Evolutionary conservation across 176 grass and related monocot genomes (phyloP), one percentile per base, ranked within the genome.

Genomic region (Cenchrus americanus): DNA sequence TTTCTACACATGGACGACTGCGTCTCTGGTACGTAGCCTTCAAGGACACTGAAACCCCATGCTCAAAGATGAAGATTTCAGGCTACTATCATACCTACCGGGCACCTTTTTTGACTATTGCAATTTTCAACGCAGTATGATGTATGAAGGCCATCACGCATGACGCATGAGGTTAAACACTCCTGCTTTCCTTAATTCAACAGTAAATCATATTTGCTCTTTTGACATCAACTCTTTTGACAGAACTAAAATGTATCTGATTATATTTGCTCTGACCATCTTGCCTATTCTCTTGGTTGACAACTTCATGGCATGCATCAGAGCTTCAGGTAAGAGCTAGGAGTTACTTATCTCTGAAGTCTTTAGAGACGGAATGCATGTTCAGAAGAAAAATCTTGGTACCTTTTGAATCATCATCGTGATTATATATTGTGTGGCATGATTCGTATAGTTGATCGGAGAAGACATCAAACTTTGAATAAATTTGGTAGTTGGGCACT

Each of bases 1-100:
- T 7, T 81, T 59, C 46, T 40, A 46, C 51, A 81, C 66, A 50
- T 60, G 54, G 44, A 65, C 55, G 65, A n/a, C 32, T 69, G 64
- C 12, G 30, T 44, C 69, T 59, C 21, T 81, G 40, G 14, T 81
- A 50, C 43, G 26, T 27, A 55, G 5, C 10, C 66, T 67, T 17
- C 4, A 58, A 59, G n/a, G 42, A 59, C 8, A 44, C 65, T 27
- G 22, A 58, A 55, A 52, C 14, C 23, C 7, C 41, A 19, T 40
- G 7, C 49, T 21, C 14, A 4, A 2, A 51, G 5, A 52, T 11
- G 17, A 79, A 62, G 40, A 24, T 21, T 49, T 11, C 14, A 80
- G 18, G 14, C 6, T 37, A 37, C 37, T 58, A 8, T 58, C 0
- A 8, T 58, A n/a, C 34, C 34, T 53, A 53, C 14, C 4, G 1